Base-by-base conservation (phyloP, 495 filamentous ascomycete species). In the Symbiotaphrina buchneri region DNA sequence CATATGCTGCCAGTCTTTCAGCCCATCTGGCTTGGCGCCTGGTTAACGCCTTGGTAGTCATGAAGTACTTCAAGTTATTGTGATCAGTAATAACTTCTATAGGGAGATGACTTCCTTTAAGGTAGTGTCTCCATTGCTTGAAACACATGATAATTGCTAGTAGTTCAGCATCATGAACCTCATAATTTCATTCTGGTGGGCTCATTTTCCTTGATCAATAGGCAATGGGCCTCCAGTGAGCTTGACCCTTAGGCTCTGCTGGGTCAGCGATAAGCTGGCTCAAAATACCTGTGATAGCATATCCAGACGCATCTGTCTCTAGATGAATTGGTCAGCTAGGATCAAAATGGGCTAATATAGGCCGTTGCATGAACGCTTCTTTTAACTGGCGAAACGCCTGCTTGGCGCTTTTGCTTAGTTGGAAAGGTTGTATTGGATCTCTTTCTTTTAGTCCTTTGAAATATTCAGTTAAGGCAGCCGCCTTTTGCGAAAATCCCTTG, bases 131-230 rank as follows among this genome's bases (percentile, higher is more conserved):
- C 31, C 32, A 44, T 6, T 35, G 17, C 16, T 35, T 6, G 8
- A 42, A 25, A 21, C 18, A 8, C 4, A 26, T 18, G 6, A 44
- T 19, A 30, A 46, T 31, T 11, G 32, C 34, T 27, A 46, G 18
- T 31, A 46, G n/a, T 28, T 46, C 35, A 18, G 44, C 36, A 26
- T 45, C 31, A 29, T 44, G 32, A 21, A 45, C 42, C 31, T 45
- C 29, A 20, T 46, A 46, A 15, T 46, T 45, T n/a, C 37, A 27
- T 32, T 45, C 27, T 26, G 28, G 21, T 31, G 17, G 15, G 1
- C 13, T 1, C 20, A 43, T 11, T 27, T 44, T 43, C 31, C 27
- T 33, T 13, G 27, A 40, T 11, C 34, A 43, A 27, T 36, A 44
- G 11, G 22, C 26, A 6, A 44, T 15, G 30, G 28, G 18, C 22